Conservation (phyloP, 2,329 filamentous ascomycete species). For the Xylariaceae sp. region DNA sequence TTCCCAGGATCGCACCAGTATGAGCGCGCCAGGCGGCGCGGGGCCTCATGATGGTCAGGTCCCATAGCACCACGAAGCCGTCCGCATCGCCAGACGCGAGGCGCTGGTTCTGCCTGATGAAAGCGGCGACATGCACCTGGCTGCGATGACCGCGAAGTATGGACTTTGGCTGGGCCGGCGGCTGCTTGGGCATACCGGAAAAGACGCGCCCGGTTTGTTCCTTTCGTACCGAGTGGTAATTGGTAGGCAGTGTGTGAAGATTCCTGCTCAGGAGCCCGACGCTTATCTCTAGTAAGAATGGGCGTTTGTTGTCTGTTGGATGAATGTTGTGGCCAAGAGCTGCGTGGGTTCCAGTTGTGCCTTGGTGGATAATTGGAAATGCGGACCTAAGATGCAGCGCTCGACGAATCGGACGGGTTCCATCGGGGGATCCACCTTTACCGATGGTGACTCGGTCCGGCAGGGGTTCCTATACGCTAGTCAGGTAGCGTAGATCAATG, state of each 20-base stretch:
- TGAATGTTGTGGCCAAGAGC: background rate
- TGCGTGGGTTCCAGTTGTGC: background rate
- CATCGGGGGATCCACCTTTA: background rate
- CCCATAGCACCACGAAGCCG: slow-evolving; percentile 85
- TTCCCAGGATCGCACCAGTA: slow-evolving; percentile 67
- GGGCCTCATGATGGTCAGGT: slow-evolving; percentile 73
- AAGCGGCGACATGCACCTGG: slow-evolving; percentile 71
- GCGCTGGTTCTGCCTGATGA: slow-evolving; percentile 68
- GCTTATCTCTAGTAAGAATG: no score
- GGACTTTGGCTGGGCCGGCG: slow-evolving; percentile 45
- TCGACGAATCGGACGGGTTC: background rate
- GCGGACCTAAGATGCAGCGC: background rate
- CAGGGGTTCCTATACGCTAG: no score
- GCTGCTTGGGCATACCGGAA: slow-evolving; percentile 27
- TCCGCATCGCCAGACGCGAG: slow-evolving; percentile 85
- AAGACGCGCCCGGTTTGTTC: background rate
- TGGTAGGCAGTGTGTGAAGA: no score
- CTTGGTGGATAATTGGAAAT: background rate
- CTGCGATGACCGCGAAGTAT: slow-evolving; percentile 82
- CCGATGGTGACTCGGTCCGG: background rate
- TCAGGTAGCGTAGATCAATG: no score
- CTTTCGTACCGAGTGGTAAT: background rate
- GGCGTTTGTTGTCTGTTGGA: no score
- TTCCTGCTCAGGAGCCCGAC: no score
- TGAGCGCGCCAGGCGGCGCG: slow-evolving; percentile 85